Base-by-base conservation (phyloP, 73 alveolate species). In the Loxodes magnus region DNA sequence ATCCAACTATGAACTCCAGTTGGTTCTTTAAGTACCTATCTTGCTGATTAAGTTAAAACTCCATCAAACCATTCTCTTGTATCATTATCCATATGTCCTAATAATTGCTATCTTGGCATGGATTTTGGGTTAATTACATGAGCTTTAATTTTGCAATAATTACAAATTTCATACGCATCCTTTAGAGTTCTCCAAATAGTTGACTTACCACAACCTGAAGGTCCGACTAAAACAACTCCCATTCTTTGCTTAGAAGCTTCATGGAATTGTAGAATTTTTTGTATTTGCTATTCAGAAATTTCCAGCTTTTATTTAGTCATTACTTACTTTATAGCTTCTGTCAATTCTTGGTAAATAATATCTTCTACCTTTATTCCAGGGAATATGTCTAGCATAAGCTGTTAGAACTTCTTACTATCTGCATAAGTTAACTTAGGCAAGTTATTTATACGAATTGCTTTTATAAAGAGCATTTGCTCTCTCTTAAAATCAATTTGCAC, bases 191-290 rank as follows among this genome's bases (percentile, higher is more conserved):
- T 96, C 99, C 99, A 96, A 20, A 96, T 96, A 2, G 99, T 91
- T 17, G 98, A 81, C 56, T 96, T 96, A 36, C 99, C 99, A 50
- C 99, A 96, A 5, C 99, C 99, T 0, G 99, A 96, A 1, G 99
- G 99, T 0, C 99, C 99, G 10, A 96, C 99, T 23, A 96, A 78
- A 52, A 95, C 98, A 4, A 93, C 99, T 9, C 99, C 99, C 99
- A 96, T 96, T 67, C 99, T 88, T 60, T 96, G 95, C 44, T 88
- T 82, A 9, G 97, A 82, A 20, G 99, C 98, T 64, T 96, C 99
- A 56, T 96, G 93, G 82, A 94, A 93, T 67, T 96, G 96, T 35
- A 94, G 93, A 53, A 96, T 96, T 76, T 96, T 96, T 51, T 84
- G 46, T 53, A 92, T 84, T 65, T 96, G 94, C 24, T 90, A 75